phyloP scores from a whole-genome alignment of 192 early-diverging fungal genomes.

The Funneliformis geosporum region DNA sequence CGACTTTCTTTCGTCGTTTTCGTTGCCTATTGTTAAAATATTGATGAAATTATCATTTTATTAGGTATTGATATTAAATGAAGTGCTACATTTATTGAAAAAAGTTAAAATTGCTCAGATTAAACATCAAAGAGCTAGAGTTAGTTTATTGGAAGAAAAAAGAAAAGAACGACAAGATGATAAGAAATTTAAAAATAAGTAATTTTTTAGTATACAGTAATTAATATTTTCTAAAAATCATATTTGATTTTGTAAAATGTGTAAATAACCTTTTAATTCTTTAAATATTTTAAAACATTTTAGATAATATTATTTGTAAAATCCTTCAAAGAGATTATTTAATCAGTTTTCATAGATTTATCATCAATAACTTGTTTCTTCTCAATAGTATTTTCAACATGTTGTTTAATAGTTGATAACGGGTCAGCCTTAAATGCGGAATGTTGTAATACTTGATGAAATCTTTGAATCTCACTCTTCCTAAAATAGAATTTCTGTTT shows the following conservation, averaged over 20 bases:
- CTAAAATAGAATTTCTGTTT: neutral
- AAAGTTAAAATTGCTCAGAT: neutral
- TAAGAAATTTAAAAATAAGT: no score
- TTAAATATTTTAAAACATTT: no score
- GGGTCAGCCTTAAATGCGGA: constrained; percentile 72
- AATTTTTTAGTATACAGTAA: no score
- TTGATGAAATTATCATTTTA: neutral
- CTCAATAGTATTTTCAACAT: constrained; percentile 70
- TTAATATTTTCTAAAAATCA: no score
- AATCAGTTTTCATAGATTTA: neutral
- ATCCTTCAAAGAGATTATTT: no score
- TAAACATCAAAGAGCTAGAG: neutral
- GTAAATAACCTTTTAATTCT: no score
- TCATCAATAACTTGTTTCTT: constrained; percentile 1
- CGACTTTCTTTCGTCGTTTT: neutral
- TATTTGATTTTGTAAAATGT: no score
- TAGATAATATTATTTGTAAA: no score
- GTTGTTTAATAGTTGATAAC: constrained; percentile 69
- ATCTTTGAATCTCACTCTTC: constrained; percentile 62
- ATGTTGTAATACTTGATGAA: constrained; percentile 72
- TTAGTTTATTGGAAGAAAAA: neutral
- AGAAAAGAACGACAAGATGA: no score
- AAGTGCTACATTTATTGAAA: neutral
- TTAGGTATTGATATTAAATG: neutral
- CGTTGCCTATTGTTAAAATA: neutral